phyloP scores from a whole-genome alignment of 2,329 filamentous ascomycete genomes.

The Phialemoniopsis sp. region DNA sequence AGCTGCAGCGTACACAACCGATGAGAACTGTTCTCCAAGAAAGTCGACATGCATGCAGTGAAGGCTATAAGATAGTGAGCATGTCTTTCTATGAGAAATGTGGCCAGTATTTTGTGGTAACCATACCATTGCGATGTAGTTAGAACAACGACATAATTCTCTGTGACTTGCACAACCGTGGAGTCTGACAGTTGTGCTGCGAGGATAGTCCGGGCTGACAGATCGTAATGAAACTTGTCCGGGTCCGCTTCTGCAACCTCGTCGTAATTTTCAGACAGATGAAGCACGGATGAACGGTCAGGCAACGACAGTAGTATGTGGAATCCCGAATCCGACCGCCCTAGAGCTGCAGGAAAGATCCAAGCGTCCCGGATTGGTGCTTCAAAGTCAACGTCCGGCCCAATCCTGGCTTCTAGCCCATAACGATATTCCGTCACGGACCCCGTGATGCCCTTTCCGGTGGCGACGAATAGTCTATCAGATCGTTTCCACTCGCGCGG shows the following conservation, averaged over 20 bases:
- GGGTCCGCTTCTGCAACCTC: slow-evolving; percentile 37
- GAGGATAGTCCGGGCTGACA: slow-evolving; percentile 47
- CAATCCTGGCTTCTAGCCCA: slow-evolving; percentile 66
- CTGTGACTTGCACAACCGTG: slow-evolving; percentile 50
- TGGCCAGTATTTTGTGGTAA: no score
- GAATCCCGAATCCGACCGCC: slow-evolving; percentile 20
- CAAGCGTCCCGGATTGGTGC: slow-evolving; percentile 48
- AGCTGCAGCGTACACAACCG: slow-evolving; percentile 38
- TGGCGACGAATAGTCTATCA: slow-evolving; percentile 64
- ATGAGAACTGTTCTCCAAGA: not conserved
- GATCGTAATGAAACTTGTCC: slow-evolving; percentile 42
- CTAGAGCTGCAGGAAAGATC: slow-evolving; percentile 34
- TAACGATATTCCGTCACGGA: slow-evolving; percentile 65
- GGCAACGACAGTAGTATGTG: slow-evolving; percentile 45
- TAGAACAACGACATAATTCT: slow-evolving; percentile 36
- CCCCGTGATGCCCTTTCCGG: slow-evolving; percentile 58
- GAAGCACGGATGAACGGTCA: slow-evolving; percentile 41
- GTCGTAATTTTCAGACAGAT: slow-evolving; percentile 42
- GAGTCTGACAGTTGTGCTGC: slow-evolving; percentile 29
- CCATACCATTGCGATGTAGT: slow-evolving; percentile 27
- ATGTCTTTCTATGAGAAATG: no score
- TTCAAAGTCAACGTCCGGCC: slow-evolving; percentile 48
- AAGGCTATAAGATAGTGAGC: not conserved
- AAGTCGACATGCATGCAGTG: slow-evolving; percentile 9
- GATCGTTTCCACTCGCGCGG: slow-evolving; percentile 12